These are phyloP conservation scores for Amylocarpus encephaloides DNA, from an alignment of 2,329 filamentous ascomycete genomes.

Conservation along the genomic window DNA sequence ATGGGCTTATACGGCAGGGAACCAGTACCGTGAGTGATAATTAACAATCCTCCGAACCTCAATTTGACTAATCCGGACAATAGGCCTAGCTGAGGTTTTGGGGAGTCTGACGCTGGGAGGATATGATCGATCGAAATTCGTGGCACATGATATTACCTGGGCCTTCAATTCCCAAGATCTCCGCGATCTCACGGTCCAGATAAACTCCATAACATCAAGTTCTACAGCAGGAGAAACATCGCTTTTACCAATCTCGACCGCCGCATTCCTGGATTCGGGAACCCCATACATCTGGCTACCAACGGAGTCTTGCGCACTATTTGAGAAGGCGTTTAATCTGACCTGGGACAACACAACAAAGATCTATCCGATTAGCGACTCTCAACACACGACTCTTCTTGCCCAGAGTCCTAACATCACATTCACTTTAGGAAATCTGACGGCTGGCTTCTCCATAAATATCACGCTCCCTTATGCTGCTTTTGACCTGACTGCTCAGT, in stretches of 20 bases:
- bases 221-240: constrained; percentile 9
- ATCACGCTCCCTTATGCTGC: constrained; percentile 34
- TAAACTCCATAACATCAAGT: constrained; percentile 29
- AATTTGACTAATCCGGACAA: too few relatives aligned
- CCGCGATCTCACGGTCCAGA: constrained; percentile 33
- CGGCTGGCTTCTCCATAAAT: constrained; percentile 16
- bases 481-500: constrained; percentile 28
- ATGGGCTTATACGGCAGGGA: constrained; percentile 38
- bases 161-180: constrained; percentile 34
- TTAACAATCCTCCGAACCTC: too few relatives aligned
- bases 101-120: constrained; percentile 36
- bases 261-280: constrained; percentile 32
- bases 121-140: constrained; percentile 35
- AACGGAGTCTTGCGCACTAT: constrained; percentile 28
- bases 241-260: constrained; percentile 24
- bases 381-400: constrained; percentile 19
- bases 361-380: constrained; percentile 31
- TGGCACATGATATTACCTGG: constrained; percentile 32
- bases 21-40: constrained; percentile 29
- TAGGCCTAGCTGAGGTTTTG: constrained; percentile 29
- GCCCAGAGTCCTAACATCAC: constrained; percentile 30
- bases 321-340: constrained; percentile 32
- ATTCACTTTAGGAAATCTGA: constrained; percentile 30
- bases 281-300: constrained; percentile 36
- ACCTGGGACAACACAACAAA: constrained; percentile 31